Percentiles rank a stretch among this genome's conserved stretches.
Evolutionary conservation across 768 basidiomycete genomes (phyloP).

Genomic region (Piloderma croceum): DNA sequence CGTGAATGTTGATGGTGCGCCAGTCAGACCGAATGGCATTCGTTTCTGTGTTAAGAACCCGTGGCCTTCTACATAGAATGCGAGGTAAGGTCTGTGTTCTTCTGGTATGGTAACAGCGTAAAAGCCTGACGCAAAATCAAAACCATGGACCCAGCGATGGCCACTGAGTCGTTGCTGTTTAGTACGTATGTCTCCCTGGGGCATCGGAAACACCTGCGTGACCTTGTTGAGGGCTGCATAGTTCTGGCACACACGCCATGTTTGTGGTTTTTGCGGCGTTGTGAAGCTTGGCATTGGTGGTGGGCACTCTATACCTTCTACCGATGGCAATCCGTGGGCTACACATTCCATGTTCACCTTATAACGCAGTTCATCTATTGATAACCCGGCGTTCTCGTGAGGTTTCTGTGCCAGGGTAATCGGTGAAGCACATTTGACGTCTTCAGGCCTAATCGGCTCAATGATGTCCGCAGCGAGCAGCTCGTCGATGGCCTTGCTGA

Average conservation of each 20-base stretch:
- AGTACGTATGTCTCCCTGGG: constrained; percentile 32
- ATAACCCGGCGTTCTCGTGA: constrained; percentile 3
- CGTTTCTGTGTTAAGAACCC: constrained; percentile 31
- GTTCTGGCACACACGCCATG: constrained; percentile 36
- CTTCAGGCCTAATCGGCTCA: neutral
- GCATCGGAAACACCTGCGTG: constrained; percentile 24
- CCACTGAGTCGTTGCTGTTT: constrained; percentile 35
- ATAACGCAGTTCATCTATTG: constrained; percentile 5
- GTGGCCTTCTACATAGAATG: constrained; percentile 33
- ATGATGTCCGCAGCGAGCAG: constrained; percentile 27
- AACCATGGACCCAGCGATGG: constrained; percentile 27
- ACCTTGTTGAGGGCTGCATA: constrained; percentile 31
- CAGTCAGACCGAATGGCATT: constrained; percentile 39
- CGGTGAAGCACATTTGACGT: constrained; percentile 9
- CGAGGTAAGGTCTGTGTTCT: constrained; percentile 15
- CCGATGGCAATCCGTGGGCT: neutral
- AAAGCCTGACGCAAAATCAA: constrained; percentile 38
- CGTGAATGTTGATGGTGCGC: constrained; percentile 32
- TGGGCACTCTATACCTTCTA: neutral
- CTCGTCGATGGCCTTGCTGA: constrained; percentile 18
- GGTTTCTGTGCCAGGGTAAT: constrained; percentile 14
- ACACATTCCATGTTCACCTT: constrained; percentile 10
- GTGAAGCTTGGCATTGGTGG: neutral
- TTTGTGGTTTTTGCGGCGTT: constrained; percentile 14
- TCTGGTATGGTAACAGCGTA: constrained; percentile 16